Evolutionary conservation across 495 filamentous ascomycete species (phyloP), one percentile per base, ranked within the genome.

Genomic region (Aspergillus heteromorphus): DNA sequence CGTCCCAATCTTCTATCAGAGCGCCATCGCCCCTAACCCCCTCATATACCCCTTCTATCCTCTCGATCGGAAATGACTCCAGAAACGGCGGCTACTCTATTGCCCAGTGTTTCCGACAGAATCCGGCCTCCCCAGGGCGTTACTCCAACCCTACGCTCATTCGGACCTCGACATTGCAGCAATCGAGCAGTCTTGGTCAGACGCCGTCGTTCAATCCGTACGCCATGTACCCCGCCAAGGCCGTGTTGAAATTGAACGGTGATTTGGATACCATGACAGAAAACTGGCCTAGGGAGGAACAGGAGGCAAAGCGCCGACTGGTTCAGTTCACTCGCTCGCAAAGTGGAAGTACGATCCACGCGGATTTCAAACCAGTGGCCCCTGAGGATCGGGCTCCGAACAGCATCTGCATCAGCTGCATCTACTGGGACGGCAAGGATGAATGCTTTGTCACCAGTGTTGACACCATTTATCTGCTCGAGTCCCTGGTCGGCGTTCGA

Each of bases 381-480:
- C 81, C 77, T 11, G 84, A 86, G 63, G 86, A 92, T 47, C 79
- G 85, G 27, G 57, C 66, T 0, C 83, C 84, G 0, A 85, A 88
- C 63, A 89, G 85, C 69, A 87, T 88, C 40, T 91, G 87, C 70
- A 87, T 95, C 64, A 92, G 88, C 73, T 95, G 90, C 71, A 95
- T 96, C 57, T 85, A 81, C 75, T 98, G 95, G 95, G 87, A 86
- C 52, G 91, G 92, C 62, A 93, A 89, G 64, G 70, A 84, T 5
- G 88, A 93, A 58, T 95, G 86, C 68, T 97, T 82, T 65, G 88
- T 96, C 31, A 98, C 93, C 1, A 96, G 92, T 55, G 95, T 97
- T 17, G 95, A 98, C 66, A 96, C 92, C 17, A 97, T 98, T 63
- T 86, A 84, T 58, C 78, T 98, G 11, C 80, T 98, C 0, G 93